Conservation (phyloP, 1,139 yeast species). For the Magnusiomyces ingens region DNA sequence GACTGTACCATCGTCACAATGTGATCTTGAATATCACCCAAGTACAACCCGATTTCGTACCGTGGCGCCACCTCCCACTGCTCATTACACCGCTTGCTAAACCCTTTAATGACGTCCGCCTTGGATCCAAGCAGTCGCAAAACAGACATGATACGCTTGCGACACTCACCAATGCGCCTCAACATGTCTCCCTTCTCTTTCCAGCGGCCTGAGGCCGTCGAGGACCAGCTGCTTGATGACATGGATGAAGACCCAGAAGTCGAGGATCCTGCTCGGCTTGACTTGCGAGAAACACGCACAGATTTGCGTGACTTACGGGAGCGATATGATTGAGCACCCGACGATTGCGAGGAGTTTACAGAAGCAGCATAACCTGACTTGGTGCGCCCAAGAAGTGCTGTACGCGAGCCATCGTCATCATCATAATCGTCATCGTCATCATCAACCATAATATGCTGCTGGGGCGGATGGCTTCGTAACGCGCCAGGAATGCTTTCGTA, state of each 20-base stretch:
- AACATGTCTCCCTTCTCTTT: constrained; percentile 90
- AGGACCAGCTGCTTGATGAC: constrained; percentile 40
- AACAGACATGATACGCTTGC: constrained; percentile 89
- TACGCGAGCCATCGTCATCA: constrained; percentile 23
- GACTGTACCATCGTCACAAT: constrained; percentile 90
- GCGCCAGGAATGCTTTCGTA: too few relatives aligned
- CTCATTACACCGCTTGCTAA: constrained; percentile 84
- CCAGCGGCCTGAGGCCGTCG: constrained; percentile 47
- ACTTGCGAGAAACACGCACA: background rate
- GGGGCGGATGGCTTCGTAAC: too few relatives aligned
- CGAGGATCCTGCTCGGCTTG: constrained; percentile 15
- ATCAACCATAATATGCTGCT: background rate
- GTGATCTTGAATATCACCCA: constrained; percentile 89
- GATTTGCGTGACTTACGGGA: background rate
- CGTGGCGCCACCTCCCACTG: constrained; percentile 70
- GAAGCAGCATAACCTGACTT: constrained; percentile 14
- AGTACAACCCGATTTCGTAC: constrained; percentile 77
- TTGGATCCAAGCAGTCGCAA: constrained; percentile 78
- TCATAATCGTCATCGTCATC: constrained; percentile 16
- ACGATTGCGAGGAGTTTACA: background rate
- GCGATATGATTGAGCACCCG: background rate
- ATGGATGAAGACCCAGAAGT: constrained; percentile 28
- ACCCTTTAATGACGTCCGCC: constrained; percentile 94
- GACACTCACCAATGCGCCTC: constrained; percentile 88
- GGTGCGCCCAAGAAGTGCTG: constrained; percentile 2